These are phyloP conservation scores for Remersonia thermophila DNA, from an alignment of 2,329 filamentous ascomycete species.

Conservation along the genomic window DNA sequence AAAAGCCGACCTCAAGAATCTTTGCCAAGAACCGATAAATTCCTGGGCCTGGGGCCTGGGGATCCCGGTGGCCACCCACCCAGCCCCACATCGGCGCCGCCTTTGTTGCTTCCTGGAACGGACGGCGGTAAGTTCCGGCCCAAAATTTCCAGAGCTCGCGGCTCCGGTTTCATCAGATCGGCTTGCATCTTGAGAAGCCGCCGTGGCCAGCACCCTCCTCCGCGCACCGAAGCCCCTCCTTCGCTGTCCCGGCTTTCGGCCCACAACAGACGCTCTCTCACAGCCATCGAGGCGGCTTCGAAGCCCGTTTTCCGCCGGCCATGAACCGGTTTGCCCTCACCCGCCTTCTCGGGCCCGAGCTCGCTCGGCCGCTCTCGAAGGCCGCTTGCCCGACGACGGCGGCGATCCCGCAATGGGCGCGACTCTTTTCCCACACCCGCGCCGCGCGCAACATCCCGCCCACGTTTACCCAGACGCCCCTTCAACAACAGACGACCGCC, in stretches of 20 bases:
- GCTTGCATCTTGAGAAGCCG: not conserved
- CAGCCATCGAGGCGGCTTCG: not conserved
- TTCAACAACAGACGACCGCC: not conserved
- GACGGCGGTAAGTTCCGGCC: constrained; percentile 5
- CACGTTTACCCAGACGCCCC: not conserved
- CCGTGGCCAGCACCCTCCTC: not conserved
- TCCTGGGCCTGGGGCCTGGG: constrained; percentile 9
- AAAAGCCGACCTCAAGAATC: constrained; percentile 4
- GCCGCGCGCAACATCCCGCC: constrained; percentile 1
- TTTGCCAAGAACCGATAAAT: constrained; percentile 15
- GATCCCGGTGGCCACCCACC: not conserved
- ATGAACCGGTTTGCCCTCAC: constrained; percentile 17
- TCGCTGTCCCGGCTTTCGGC: not conserved
- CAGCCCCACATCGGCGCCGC: not conserved
- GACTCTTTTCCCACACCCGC: constrained; percentile 16
- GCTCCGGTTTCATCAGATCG: too few relatives aligned
- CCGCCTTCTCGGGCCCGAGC: constrained; percentile 16
- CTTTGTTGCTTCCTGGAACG: too few relatives aligned
- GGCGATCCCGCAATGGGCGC: constrained; percentile 14
- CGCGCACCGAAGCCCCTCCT: not conserved
- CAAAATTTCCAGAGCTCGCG: constrained; percentile 12
- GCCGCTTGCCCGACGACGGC: constrained; percentile 4
- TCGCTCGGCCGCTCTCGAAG: constrained; percentile 11
- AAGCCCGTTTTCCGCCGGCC: constrained; percentile 6
- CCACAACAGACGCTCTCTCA: not conserved